Evolutionary conservation across 345 rosid genomes (phyloP), one percentile per base, ranked within the genome.

Genomic region (Kandelia obovata): DNA sequence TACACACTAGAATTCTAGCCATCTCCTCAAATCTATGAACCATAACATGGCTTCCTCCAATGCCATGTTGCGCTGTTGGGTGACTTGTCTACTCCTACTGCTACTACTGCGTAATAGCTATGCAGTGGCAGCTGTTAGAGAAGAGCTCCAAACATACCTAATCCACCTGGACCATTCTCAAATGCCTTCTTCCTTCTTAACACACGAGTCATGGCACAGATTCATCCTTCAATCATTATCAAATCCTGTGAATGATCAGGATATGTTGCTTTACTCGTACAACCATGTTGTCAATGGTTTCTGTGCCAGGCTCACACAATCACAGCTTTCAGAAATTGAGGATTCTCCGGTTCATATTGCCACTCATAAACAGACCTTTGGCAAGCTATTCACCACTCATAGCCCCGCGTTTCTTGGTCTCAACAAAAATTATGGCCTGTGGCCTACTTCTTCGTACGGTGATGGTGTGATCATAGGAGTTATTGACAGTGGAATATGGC

Each of bases 221-320:
- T 67, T 58, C 51, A 49, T 58, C 0, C 57, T 82, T 5, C 49
- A 72, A 19, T 71, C 76, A 0, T 53, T 61, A 57, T 66, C 84
- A 13, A 2, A 69, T 57, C 68, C 65, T 25, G 30, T 46, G 56
- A 35, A 68, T 26, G 75, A 51, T 7, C 19, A 71, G 0, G 72
- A 73, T 46, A 52, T 55, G 71, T 27, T 85, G 4, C 62, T 86
- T 8, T 81, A 83, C 59, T 73, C 84, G 0, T 83, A 86, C 59
- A 76, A 62, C 64, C 82, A 83, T 53, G 85, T 65, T 46, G 47
- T 80, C n/a, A 77, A 83, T 17, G 89, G 86, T 3, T 86, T 86
- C 31, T 81, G 87, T 35, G 84, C 85, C 9, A 81, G 80, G 75
- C 81, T 83, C 39, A 83, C 89, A 1, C 35, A 37, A 2, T 75